Evolutionary conservation across 73 alveolate genomes (phyloP), one percentile per base, ranked within the genome.

Genomic region (Urostyla sp.): DNA sequence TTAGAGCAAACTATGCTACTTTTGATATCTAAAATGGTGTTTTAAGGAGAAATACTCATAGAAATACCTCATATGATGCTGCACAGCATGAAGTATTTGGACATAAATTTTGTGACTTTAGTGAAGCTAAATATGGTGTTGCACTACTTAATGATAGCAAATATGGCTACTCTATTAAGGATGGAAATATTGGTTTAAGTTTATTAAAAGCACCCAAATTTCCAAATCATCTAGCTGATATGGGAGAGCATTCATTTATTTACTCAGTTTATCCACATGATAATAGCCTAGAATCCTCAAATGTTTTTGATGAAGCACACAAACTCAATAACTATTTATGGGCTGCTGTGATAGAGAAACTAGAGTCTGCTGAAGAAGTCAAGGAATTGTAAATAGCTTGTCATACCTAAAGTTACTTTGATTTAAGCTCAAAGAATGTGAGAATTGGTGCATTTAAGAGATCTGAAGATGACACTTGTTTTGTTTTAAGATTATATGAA

Each of bases 211-310:
- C 91, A 23, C 69, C 80, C 0, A 72, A 80, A 72, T 80, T 54
- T 72, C 91, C 91, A 1, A 72, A 72, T 72, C 85, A 80, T 44
- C 31, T 72, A 27, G 86, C 91, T n/a, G 91, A 80, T 55, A 72
- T 72, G 78, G 72, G 86, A n/a, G 69, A 36, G 32, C 37, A 63
- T 13, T 57, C 37, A 63, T 80, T 80, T 36, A 72, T 49, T 36
- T 61, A 61, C 36, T 60, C 82, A 18, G 57, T 66, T 16, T 35
- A 31, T 6, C 61, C 66, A 7, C 80, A 67, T 45, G 66, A 79
- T 6, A 54, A 46, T 46, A 37, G 72, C n/a, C 18, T 56, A 27
- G 79, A 45, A 40, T 63, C 45, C 21, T 40, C 87, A 21, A 34
- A 66, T 24, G 83, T 69, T 2, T 69, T 46, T 69, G 3, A 4